Evolutionary conservation across 1,139 yeast genomes (phyloP), one percentile per base, ranked within the genome.

Genomic region (Taphrina sp.): DNA sequence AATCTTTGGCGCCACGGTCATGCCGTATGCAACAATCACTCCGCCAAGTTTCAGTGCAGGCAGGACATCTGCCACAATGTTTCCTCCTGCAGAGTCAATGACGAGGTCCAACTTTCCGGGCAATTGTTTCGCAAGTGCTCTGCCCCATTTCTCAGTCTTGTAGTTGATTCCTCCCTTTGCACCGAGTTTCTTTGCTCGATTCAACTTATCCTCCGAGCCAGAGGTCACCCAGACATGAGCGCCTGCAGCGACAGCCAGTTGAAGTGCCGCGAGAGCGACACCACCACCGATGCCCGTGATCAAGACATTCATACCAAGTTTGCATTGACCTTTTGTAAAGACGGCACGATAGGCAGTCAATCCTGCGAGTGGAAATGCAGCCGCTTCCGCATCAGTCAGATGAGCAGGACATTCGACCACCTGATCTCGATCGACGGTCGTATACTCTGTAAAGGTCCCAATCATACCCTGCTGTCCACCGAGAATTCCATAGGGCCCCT

Each of bases 61-160:
- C 7, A 59, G 29, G 22, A 59, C 41, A 20, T 55, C 51, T 16
- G 37, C 59, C 24, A 60, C 55, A n/a, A 61, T 58, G 20, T 61
- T 57, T 3, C 61, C 63, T 3, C 64, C 64, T 7, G 63, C 61
- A 2, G 61, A 59, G 46, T 61, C 64, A 14, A 61, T 36, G 8
- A 61, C 61, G 20, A 55, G 46, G 38, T 61, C 64, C 14, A 61
- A 41, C 10, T 55, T 96, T 8, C 34, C 34, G 2, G 35, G 24
- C 7, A 58, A 26, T 8, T 53, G 14, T 31, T 23, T 39, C 12
- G 42, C 43, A 12, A 61, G 29, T 35, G 44, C 37, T 26, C 49
- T 58, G 7, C 61, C 58, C 64, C 64, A 61, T 19, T 54, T 53
- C 20, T 37, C 47, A 1, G 47, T 58, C 22, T 55, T 45, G 52